Evolutionary conservation across 176 grass and related monocot species (phyloP), one percentile per base, ranked within the genome.

Genomic region (Eragrostis nindensis): DNA sequence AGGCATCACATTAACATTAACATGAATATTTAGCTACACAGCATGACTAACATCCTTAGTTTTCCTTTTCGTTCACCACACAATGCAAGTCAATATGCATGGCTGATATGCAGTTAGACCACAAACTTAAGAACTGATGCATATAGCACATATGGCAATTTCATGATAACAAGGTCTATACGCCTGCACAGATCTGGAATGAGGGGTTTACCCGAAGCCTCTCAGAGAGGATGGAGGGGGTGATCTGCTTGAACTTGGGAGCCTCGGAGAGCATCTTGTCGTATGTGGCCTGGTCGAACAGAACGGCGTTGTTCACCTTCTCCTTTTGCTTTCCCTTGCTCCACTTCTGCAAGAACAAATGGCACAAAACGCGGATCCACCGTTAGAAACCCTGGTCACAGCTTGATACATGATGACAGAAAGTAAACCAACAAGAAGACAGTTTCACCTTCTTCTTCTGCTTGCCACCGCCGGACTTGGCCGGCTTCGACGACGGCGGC

Each of bases 271-370:
- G 32, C 62, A 90, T 79, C 73, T 90, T 90, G 69, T 90, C 88
- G 68, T 83, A 90, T 5, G 79, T 90, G 49, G 84, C 30, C 88
- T 90, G 88, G 74, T 90, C 88, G 46, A 90, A 83, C 8, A 90
- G 74, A 40, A 90, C 84, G 27, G 84, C 24, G 42, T 90, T 90
- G 88, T 90, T 90, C 48, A 90, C 88, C 83, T 90, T 90, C 88
- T 90, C 83, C 88, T 90, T 90, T 59, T 86, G 88, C 73, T 90
- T 90, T 26, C 88, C 88, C 88, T 90, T 90, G 88, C 88, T 90
- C 88, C 88, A 90, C 84, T 90, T 90, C 88, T 90, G 84, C 68
- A 83, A 10, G 65, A 44, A 21, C 59, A 66, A 1, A 57, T 4
- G 32, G 54, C 8, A 8, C 0, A 24, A 74, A 77, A 54, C 6